Conservation (phyloP, 768 basidiomycete species). For the Xerocomellus intermedius region DNA sequence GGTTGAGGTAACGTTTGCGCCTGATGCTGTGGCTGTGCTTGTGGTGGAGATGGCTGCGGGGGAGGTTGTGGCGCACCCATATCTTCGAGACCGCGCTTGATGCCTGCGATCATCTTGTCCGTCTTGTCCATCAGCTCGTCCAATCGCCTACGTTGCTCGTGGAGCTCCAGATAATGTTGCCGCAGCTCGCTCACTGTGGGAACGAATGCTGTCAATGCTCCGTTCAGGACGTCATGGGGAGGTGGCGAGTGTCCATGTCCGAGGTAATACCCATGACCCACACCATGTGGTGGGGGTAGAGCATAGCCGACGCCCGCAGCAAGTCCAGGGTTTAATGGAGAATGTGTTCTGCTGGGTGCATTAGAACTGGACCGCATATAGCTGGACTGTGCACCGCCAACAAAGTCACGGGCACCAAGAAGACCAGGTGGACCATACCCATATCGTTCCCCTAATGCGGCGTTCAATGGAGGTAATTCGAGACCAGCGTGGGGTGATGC, state of each 20-base stretch:
- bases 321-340: slow-evolving; percentile 56
- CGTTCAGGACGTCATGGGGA: slow-evolving; percentile 33
- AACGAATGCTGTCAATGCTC: slow-evolving; percentile 25
- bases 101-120: slow-evolving; percentile 65
- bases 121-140: slow-evolving; percentile 77
- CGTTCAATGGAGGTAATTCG: slow-evolving; percentile 60
- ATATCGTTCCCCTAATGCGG: slow-evolving; percentile 38
- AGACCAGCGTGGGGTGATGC: slow-evolving; percentile 46
- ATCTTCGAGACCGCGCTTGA: slow-evolving; percentile 79
- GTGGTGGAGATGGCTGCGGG: slow-evolving; percentile 20
- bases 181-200: slow-evolving; percentile 63
- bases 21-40: slow-evolving; percentile 26
- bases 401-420: slow-evolving; percentile 32
- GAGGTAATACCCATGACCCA: slow-evolving; percentile 39
- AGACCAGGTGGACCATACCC: slow-evolving; percentile 38
- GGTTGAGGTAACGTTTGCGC: slow-evolving; percentile 25
- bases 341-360: slow-evolving; percentile 72
- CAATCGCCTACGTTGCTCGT: slow-evolving; percentile 59
- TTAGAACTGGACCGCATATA: slow-evolving; percentile 65
- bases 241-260: slow-evolving; percentile 38
- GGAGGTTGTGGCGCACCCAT: slow-evolving; percentile 36
- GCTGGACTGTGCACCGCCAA: slow-evolving; percentile 45
- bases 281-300: slow-evolving; percentile 38
- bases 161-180: slow-evolving; percentile 65
- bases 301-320: slow-evolving; percentile 41